A percentile compares a stretch with the other conserved stretches of the same genome.
phyloP scores from a whole-genome alignment of 208 protist genomes.

The Vickermania spadyakhi region DNA sequence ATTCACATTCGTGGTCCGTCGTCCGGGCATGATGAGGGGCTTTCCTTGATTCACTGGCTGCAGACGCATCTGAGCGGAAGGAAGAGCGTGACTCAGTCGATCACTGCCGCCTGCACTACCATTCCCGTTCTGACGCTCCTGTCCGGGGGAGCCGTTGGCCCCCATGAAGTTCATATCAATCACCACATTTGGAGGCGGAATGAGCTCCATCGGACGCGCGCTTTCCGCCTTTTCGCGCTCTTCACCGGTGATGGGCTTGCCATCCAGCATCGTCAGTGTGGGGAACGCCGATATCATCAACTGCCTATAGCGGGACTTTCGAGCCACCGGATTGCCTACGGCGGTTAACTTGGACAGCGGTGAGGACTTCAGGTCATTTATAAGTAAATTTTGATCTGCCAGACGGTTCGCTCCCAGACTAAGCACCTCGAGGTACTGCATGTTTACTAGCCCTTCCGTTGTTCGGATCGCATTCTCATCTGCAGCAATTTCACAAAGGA shows the following conservation, averaged over 20 bases:
- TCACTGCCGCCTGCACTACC: neutral
- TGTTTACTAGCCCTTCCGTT: constrained; percentile 40
- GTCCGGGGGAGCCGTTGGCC: neutral
- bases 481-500: constrained; percentile 48
- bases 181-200: constrained; percentile 57
- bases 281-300: constrained; percentile 33
- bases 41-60: constrained; percentile 6
- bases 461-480: constrained; percentile 74
- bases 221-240: constrained; percentile 65
- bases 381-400: constrained; percentile 33
- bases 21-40: neutral
- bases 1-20: neutral
- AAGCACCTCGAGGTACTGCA: constrained; percentile 35
- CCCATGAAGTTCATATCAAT: constrained; percentile 55
- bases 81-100: neutral
- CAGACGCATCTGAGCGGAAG: constrained; percentile 6
- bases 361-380: constrained; percentile 30
- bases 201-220: constrained; percentile 24
- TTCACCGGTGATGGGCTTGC: constrained; percentile 43
- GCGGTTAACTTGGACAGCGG: constrained; percentile 27
- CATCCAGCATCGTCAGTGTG: constrained; percentile 36
- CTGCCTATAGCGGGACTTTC: constrained; percentile 69
- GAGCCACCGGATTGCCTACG: constrained; percentile 61
- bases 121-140: constrained; percentile 2
- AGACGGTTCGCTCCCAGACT: constrained; percentile 67